These are phyloP conservation scores for Termitomyces titanicus DNA, from an alignment of 768 basidiomycete genomes.

Conservation along the genomic window DNA sequence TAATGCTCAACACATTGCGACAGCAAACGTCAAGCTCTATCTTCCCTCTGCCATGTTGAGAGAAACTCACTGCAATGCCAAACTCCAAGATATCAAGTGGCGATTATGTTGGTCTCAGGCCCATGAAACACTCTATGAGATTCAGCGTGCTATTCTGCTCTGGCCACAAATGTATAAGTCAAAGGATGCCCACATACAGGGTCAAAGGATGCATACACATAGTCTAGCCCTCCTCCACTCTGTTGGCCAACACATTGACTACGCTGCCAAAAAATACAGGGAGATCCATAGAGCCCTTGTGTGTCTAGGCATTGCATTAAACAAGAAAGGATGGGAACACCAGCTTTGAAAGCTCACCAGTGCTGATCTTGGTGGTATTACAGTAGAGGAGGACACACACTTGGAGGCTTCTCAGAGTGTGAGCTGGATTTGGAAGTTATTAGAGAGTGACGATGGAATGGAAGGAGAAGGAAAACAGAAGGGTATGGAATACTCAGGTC, in stretches of 20 bases:
- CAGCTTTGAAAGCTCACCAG: background rate
- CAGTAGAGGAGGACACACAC: background rate
- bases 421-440: background rate
- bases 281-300: background rate
- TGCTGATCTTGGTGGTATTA: background rate
- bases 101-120: slow-evolving; percentile 25
- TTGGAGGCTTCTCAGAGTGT: background rate
- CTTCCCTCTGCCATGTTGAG: slow-evolving; percentile 1
- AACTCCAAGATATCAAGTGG: slow-evolving; percentile 21
- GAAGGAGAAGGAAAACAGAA: slow-evolving; percentile 2
- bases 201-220: slow-evolving; percentile 22
- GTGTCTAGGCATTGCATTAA: background rate
- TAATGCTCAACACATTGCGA: background rate
- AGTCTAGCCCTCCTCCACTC: slow-evolving; percentile 16
- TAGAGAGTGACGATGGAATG: background rate
- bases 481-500: background rate
- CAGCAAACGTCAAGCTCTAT: slow-evolving; percentile 2
- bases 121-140: too few species aligned
- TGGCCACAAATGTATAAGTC: slow-evolving; percentile 28
- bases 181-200: slow-evolving; percentile 23
- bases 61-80: background rate
- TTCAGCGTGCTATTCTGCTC: too few species aligned
- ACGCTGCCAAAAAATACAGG: background rate
- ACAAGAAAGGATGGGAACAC: background rate
- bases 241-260: background rate